A percentile compares a stretch with the other conserved stretches of the same genome.
Evolutionary conservation across 2,329 filamentous ascomycete genomes (phyloP).

Genomic region (Ophiostoma quercus): DNA sequence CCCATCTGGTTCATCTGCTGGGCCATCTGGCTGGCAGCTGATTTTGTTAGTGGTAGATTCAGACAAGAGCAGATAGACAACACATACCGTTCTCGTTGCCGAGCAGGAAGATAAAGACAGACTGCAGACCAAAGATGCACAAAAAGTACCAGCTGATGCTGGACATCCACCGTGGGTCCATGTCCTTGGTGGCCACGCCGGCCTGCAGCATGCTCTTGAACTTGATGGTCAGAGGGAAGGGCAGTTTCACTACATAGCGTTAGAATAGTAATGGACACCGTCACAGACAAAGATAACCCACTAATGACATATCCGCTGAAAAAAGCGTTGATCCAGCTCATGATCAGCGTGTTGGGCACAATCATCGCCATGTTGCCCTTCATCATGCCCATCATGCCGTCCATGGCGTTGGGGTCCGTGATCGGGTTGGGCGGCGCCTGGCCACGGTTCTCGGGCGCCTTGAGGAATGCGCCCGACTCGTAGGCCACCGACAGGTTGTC

Average conservation of each 20-base stretch:
- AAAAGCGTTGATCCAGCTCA: slow-evolving; percentile 99
- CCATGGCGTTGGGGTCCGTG: slow-evolving; percentile 93
- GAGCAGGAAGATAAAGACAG: slow-evolving; percentile 94
- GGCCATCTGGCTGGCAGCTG: slow-evolving; percentile 85
- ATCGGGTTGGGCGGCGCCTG: slow-evolving; percentile 90
- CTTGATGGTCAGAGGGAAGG: slow-evolving; percentile 94
- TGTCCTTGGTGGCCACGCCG: slow-evolving; percentile 88
- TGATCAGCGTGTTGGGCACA: slow-evolving; percentile 95
- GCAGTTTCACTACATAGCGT: slow-evolving; percentile 70
- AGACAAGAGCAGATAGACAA: not conserved
- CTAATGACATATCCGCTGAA: slow-evolving; percentile 97
- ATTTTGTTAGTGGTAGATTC: slow-evolving; percentile 24
- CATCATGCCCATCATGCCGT: slow-evolving; percentile 99
- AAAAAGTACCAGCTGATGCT: slow-evolving; percentile 99
- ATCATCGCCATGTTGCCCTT: slow-evolving; percentile 99
- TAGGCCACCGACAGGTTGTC: slow-evolving; percentile 74
- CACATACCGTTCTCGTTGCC: slow-evolving; percentile 87
- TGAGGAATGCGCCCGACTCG: slow-evolving; percentile 81
- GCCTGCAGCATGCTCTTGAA: slow-evolving; percentile 99
- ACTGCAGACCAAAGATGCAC: slow-evolving; percentile 92
- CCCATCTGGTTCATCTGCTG: slow-evolving; percentile 85
- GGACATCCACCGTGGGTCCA: slow-evolving; percentile 98
- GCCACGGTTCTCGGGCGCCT: slow-evolving; percentile 78
- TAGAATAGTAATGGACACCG: no score
- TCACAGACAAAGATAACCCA: slow-evolving; percentile 43